Conservation (phyloP, 805 yeast genomes). For the Schwanniomyces pseudopolymorphus region DNA sequence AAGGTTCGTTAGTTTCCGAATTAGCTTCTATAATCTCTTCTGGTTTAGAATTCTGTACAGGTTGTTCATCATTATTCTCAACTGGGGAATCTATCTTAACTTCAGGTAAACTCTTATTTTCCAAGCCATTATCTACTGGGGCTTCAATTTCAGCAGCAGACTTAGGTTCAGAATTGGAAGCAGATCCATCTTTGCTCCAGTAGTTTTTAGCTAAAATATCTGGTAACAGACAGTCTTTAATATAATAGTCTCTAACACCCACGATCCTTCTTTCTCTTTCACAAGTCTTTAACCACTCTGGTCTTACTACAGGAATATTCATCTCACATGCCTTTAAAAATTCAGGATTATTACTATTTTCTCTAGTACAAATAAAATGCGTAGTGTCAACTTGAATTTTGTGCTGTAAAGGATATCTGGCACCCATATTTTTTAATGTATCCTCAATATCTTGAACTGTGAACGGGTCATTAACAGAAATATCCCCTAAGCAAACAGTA, state of each 20-base stretch:
- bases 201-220: constrained; percentile 42
- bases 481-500: constrained; percentile 83
- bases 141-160: background rate
- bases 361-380: constrained; percentile 74
- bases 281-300: constrained; percentile 97
- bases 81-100: constrained; percentile 1
- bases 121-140: background rate
- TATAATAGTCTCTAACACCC: constrained; percentile 85
- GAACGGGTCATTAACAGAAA: constrained; percentile 54
- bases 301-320: constrained; percentile 91
- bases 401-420: constrained; percentile 66
- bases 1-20: background rate
- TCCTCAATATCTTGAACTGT: constrained; percentile 54
- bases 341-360: constrained; percentile 63
- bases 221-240: constrained; percentile 52
- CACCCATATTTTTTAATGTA: constrained; percentile 71
- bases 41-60: background rate
- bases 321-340: constrained; percentile 76
- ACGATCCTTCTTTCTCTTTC: constrained; percentile 84
- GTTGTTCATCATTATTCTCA: background rate
- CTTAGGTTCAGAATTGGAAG: background rate
- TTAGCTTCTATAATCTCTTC: background rate
- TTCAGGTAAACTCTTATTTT: constrained; percentile 3
- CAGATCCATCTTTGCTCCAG: constrained; percentile 25
- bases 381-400: constrained; percentile 88